Evolutionary conservation across 2,329 filamentous ascomycete species (phyloP), one percentile per base, ranked within the genome.

Genomic region (Leptosphaerulina australis): DNA sequence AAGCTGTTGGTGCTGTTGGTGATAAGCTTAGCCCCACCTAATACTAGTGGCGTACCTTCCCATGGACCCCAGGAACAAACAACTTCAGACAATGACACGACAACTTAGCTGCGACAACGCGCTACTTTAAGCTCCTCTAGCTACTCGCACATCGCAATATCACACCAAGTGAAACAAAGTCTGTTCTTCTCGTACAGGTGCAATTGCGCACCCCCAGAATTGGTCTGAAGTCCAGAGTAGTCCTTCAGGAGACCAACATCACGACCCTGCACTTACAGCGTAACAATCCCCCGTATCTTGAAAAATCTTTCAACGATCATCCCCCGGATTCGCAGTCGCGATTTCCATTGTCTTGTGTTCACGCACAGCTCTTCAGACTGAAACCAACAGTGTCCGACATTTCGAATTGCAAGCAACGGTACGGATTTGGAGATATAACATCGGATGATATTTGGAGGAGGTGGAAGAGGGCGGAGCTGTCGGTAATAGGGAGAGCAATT

Each of bases 401-500:
- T 18, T 18, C 33, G n/a, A 25, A 36, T 17, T 17, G 10, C 24
- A 5, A 26, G 17, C 36, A 26, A 18, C 7, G 15, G 35, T n/a
- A 36, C 31, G 28, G n/a, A 25, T 33, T 8, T 22, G 36, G 26
- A 15, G 4, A 22, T 21, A 26, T 17, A 28, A 41, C 20, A n/a
- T 41, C 31, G 48, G 26, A 51, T 45, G 41, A 46, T 36, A 14
- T 24, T 34, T 46, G 24, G 46, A 18, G 41, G 33, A 28, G 41
- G 47, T 36, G 41, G 50, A 45, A 43, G 41, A 31, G 24, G 54
- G 47, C 45, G 48, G 57, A 29, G 44, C 38, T 39, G 57, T 30
- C 45, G 38, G 40, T 34, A 10, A 51, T 31, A 48, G 54, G 57
- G 30, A 41, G 54, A 55, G 28, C 48, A 33, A 31, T 37, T 20